phyloP scores from a whole-genome alignment of 2,329 filamentous ascomycete genomes.

The Colletotrichum liriopes region DNA sequence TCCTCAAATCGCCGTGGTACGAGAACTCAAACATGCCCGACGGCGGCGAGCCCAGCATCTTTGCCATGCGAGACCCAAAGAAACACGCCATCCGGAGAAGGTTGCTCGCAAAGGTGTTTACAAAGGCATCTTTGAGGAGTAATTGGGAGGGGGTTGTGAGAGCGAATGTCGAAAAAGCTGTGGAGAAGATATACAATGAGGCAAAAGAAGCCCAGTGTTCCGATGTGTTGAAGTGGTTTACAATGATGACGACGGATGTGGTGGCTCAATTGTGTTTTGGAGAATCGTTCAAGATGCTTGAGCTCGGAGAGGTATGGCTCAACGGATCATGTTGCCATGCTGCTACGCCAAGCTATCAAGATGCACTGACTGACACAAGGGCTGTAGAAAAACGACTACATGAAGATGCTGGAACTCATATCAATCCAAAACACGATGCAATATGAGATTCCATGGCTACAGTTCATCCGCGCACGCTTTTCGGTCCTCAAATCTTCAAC shows the following conservation, averaged over 20 bases:
- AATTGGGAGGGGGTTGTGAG: conserved; percentile 53
- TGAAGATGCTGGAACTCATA: conserved; percentile 24
- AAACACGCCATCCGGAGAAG: conserved; percentile 48
- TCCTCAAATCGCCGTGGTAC: conserved; percentile 34
- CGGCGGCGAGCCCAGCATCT: conserved; percentile 30
- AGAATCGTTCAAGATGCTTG: conserved; percentile 67
- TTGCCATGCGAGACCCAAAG: conserved; percentile 29
- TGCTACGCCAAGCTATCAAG: background rate
- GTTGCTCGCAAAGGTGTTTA: conserved; percentile 59
- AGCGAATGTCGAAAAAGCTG: conserved; percentile 54
- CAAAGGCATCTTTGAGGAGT: conserved; percentile 54
- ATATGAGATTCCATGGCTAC: conserved; percentile 22
- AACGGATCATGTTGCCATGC: background rate
- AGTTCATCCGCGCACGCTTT: background rate
- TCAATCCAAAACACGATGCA: conserved; percentile 22
- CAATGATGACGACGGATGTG: conserved; percentile 69
- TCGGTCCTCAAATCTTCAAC: background rate
- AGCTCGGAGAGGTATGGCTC: conserved; percentile 47
- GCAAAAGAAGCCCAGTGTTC: conserved; percentile 52
- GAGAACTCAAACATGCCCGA: conserved; percentile 23
- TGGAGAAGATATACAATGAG: conserved; percentile 62
- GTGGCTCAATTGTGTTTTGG: conserved; percentile 70
- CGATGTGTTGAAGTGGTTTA: conserved; percentile 69
- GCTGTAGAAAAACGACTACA: conserved; percentile 23
- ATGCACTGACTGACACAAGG: background rate